phyloP scores from a whole-genome alignment of 228 moss, liverwort and hornwort species.

The Sphagnum fallax region DNA sequence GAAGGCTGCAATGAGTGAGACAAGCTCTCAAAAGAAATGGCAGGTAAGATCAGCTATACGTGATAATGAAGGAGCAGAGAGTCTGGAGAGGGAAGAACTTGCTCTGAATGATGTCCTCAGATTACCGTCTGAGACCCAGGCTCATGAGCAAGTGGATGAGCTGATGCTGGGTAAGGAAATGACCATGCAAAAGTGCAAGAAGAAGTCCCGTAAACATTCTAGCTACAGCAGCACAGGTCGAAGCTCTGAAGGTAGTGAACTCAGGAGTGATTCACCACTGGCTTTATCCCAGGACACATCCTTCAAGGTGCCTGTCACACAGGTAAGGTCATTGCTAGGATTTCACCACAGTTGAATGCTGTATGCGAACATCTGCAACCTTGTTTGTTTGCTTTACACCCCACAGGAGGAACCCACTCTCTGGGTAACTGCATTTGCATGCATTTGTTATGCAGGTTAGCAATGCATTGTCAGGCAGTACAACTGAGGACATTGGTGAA shows the following conservation, averaged over 20 bases:
- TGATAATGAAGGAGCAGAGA: no score
- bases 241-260: conserved; percentile 28
- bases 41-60: no score
- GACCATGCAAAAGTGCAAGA: conserved; percentile 3
- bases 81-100: no score
- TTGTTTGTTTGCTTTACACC: no score
- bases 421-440: no score
- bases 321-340: conserved; percentile 9
- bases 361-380: no score
- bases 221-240: not conserved
- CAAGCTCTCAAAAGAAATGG: no score
- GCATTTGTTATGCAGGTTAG: conserved; percentile 14
- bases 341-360: no score
- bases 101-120: no score
- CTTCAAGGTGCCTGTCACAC: conserved; percentile 36
- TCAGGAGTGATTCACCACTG: conserved; percentile 16
- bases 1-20: no score
- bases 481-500: conserved; percentile 29
- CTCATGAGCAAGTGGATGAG: not conserved
- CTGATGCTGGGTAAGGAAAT: conserved; percentile 2
- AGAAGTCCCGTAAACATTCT: conserved; percentile 4
- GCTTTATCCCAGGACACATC: conserved; percentile 41
- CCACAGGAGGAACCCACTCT: no score
- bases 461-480: conserved; percentile 21
- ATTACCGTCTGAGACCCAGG: conserved; percentile 9